These are phyloP conservation scores for Sordaria brevicollis DNA, from an alignment of 495 filamentous ascomycete genomes.

Conservation along the genomic window DNA sequence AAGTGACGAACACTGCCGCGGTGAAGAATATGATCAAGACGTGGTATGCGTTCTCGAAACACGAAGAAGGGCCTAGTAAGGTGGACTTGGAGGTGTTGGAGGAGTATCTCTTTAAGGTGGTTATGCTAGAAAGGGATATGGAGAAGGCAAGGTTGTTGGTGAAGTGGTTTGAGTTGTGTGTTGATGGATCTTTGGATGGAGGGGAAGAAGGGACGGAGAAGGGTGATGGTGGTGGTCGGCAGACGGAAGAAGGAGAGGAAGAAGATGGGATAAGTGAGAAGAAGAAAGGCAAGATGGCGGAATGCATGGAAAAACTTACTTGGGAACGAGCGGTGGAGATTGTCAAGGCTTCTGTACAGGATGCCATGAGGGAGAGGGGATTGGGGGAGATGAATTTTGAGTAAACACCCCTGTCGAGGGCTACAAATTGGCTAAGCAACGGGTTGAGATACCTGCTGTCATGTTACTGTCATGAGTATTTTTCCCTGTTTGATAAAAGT, in stretches of 20 bases:
- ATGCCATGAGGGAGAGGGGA: conserved; percentile 51
- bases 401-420: neutral
- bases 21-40: conserved; percentile 37
- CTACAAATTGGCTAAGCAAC: too few relatives aligned
- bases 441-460: too few relatives aligned
- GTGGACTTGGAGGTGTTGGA: conserved; percentile 67
- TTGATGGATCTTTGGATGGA: conserved; percentile 51
- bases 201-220: conserved; percentile 17
- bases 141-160: conserved; percentile 33
- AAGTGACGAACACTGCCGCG: conserved; percentile 1
- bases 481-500: too few relatives aligned
- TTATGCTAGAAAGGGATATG: conserved; percentile 63
- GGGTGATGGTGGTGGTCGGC: neutral
- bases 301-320: neutral
- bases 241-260: neutral
- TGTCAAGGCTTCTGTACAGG: conserved; percentile 49
- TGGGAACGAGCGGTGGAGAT: conserved; percentile 40
- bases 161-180: conserved; percentile 62
- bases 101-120: conserved; percentile 57
- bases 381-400: conserved; percentile 51
- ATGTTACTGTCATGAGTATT: too few relatives aligned
- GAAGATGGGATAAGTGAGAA: neutral
- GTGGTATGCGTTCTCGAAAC: conserved; percentile 57
- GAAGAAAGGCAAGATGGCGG: neutral
- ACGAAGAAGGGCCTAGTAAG: conserved; percentile 55